Percentiles rank a stretch among this genome's conserved stretches.
Conservation (phyloP, 768 basidiomycete species). For the Russula griseocarnosa region DNA sequence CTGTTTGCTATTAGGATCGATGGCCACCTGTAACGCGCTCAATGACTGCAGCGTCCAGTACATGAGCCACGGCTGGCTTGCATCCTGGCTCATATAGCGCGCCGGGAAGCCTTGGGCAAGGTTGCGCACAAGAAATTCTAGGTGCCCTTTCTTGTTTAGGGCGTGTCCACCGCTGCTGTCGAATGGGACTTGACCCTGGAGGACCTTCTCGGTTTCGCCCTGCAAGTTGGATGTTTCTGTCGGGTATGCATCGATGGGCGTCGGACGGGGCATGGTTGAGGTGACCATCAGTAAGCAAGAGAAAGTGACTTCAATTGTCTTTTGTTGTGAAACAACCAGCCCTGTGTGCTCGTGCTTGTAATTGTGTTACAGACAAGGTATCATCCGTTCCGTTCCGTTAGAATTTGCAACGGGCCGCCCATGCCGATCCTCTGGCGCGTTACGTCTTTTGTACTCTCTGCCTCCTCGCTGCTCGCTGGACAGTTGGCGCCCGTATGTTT, state of each 20-base stretch:
- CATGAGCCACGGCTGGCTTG: constrained; percentile 91
- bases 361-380: no score
- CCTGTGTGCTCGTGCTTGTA: no score
- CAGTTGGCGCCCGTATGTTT: neutral
- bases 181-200: constrained; percentile 52
- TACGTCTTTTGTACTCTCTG: no score
- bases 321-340: neutral
- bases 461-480: no score
- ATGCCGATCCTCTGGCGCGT: neutral
- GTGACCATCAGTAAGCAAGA: neutral
- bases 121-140: constrained; percentile 70
- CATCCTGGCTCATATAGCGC: constrained; percentile 81
- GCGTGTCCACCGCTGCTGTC: constrained; percentile 33
- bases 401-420: neutral
- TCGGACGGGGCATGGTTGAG: constrained; percentile 30
- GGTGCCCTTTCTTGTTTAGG: constrained; percentile 62
- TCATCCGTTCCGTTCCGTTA: no score
- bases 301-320: constrained; percentile 2
- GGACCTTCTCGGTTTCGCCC: constrained; percentile 58
- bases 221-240: constrained; percentile 63
- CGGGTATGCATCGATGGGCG: constrained; percentile 54
- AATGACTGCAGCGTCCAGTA: constrained; percentile 92
- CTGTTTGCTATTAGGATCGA: constrained; percentile 76
- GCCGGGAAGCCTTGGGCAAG: constrained; percentile 76
- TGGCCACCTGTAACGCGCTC: constrained; percentile 66